Percentiles rank a stretch among this genome's conserved stretches.
Conservation (phyloP, 768 basidiomycete species). For the Termitomyces sp. region DNA sequence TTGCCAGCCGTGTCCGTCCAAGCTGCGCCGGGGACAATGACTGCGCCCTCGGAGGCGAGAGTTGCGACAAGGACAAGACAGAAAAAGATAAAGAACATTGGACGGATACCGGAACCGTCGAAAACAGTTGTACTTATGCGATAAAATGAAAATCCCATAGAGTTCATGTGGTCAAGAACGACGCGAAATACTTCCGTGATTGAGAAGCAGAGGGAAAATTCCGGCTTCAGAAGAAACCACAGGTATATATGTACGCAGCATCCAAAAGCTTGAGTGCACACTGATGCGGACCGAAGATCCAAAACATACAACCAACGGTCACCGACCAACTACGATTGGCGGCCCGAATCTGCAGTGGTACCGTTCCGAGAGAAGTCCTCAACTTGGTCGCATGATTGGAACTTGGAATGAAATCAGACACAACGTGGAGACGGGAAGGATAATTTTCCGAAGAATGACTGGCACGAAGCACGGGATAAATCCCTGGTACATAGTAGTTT, state of each 20-base stretch:
- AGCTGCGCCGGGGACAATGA: conserved; percentile 56
- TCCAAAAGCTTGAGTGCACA: not conserved
- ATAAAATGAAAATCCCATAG: not conserved
- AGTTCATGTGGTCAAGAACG: not conserved
- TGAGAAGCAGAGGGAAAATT: not conserved
- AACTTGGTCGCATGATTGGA: not conserved
- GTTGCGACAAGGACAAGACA: conserved; percentile 4
- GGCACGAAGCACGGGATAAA: no score
- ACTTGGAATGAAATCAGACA: no score
- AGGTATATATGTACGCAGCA: not conserved
- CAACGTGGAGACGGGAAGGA: not conserved
- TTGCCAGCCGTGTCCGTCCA: conserved; percentile 62
- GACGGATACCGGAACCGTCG: not conserved
- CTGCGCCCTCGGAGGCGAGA: conserved; percentile 24
- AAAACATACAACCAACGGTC: not conserved
- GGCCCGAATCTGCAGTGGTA: not conserved
- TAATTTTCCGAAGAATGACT: not conserved
- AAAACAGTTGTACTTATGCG: not conserved
- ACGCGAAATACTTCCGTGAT: conserved; percentile 1
- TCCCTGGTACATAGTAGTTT: not conserved
- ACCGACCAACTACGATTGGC: not conserved
- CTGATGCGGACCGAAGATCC: conserved; percentile 2
- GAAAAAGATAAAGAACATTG: conserved; percentile 5
- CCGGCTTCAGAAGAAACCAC: not conserved
- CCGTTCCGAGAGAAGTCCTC: not conserved